phyloP scores from a whole-genome alignment of 495 filamentous ascomycete species.

The Thermochaetoides thermophila region DNA sequence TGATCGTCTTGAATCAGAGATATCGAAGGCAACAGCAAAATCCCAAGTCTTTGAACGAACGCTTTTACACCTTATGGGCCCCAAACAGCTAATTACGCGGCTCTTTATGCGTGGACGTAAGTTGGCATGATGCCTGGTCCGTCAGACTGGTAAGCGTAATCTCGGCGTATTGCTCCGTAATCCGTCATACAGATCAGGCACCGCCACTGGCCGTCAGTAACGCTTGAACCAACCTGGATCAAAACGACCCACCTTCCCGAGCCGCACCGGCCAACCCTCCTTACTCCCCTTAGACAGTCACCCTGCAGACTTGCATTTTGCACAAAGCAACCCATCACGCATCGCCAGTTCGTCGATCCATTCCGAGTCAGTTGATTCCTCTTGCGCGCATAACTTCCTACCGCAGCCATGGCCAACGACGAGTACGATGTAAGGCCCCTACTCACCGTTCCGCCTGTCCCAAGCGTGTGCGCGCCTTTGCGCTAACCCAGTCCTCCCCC shows the following conservation, averaged over 20 bases:
- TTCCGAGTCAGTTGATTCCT: conserved; percentile 5
- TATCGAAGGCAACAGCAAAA: too few species aligned
- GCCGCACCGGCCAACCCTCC: conserved; percentile 20
- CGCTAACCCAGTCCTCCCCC: conserved; percentile 20
- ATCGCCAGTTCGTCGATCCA: conserved; percentile 10
- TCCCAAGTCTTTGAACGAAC: too few species aligned
- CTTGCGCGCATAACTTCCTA: conserved; percentile 7
- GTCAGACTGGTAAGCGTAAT: too few species aligned
- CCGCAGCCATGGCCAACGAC: conserved; percentile 84
- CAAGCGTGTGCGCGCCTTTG: conserved; percentile 7
- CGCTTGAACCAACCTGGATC: conserved; percentile 7
- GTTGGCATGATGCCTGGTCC: too few species aligned
- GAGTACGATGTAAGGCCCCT: conserved; percentile 87
- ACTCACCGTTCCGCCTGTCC: not conserved
- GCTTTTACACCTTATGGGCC: too few species aligned
- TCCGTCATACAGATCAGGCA: not conserved
- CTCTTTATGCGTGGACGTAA: too few species aligned
- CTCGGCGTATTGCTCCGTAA: not conserved
- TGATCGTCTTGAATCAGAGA: too few species aligned
- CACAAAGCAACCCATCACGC: conserved; percentile 12
- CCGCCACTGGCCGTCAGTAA: conserved; percentile 14
- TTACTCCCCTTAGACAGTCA: conserved; percentile 17
- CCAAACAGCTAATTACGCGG: too few species aligned
- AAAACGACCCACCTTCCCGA: conserved; percentile 16
- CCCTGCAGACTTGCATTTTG: too few species aligned